phyloP scores from a whole-genome alignment of 495 filamentous ascomycete genomes.

The Trichocladium uniseriatum region DNA sequence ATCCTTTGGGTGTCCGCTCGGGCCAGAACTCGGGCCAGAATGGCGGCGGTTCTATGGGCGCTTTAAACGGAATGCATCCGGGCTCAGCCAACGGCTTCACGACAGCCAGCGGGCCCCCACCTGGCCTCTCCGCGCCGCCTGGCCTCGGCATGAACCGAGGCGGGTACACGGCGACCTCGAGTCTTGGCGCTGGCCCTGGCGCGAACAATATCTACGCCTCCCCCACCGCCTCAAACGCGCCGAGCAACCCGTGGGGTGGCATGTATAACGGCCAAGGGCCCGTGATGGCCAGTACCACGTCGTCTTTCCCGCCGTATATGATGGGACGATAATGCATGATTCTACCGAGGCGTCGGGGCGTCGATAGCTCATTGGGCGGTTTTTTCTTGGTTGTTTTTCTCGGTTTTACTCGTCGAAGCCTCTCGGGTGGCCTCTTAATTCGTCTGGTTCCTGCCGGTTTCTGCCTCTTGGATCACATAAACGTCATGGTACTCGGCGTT shows the following conservation, averaged over 20 bases:
- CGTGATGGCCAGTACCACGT: conserved; percentile 14
- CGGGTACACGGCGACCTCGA: conserved; percentile 21
- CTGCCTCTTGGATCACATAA: conserved; percentile 10
- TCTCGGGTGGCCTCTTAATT: background rate
- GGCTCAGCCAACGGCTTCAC: conserved; percentile 50
- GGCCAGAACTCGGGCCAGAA: conserved; percentile 46
- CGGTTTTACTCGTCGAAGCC: background rate
- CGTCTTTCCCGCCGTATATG: conserved; percentile 23
- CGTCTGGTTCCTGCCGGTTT: background rate
- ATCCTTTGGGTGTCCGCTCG: conserved; percentile 85
- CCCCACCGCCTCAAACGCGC: conserved; percentile 11
- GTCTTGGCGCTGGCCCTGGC: conserved; percentile 10
- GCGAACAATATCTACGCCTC: conserved; percentile 12
- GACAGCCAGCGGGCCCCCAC: conserved; percentile 64
- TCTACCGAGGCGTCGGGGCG: background rate
- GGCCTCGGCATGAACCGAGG: conserved; percentile 45
- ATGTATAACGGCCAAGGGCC: conserved; percentile 15
- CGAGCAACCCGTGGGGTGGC: conserved; percentile 20
- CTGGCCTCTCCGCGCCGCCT: conserved; percentile 61
- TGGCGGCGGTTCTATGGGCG: conserved; percentile 42
- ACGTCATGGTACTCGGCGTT: background rate
- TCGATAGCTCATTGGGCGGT: conserved; percentile 3
- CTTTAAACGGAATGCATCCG: conserved; percentile 34
- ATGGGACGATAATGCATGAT: conserved; percentile 20
- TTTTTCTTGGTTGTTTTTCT: conserved; percentile 6